These are phyloP conservation scores for Diplodia intermedia DNA, from an alignment of 2,329 filamentous ascomycete genomes.

Conservation along the genomic window DNA sequence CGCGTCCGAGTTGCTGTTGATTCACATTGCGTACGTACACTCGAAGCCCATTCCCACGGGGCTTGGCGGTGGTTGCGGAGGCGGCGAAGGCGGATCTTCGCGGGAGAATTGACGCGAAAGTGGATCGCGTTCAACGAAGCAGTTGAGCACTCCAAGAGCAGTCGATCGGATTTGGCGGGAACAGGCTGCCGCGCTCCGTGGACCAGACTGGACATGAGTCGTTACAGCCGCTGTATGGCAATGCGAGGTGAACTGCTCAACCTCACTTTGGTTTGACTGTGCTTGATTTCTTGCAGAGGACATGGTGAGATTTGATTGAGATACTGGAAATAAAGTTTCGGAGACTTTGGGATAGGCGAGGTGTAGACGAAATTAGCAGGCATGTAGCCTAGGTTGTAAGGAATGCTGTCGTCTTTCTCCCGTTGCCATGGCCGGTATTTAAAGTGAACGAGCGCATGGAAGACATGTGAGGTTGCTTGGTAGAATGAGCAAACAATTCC, in stretches of 20 bases:
- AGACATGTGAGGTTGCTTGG: not conserved
- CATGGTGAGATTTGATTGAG: not conserved
- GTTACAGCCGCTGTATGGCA: not conserved
- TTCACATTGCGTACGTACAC: not conserved
- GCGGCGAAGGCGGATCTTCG: conserved; percentile 50
- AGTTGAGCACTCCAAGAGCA: not conserved
- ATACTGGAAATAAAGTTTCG: no score
- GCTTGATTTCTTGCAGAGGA: not conserved
- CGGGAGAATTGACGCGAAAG: conserved; percentile 39
- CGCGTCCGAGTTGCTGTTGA: not conserved
- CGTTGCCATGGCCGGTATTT: not conserved
- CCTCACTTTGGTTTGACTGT: not conserved
- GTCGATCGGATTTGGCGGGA: not conserved
- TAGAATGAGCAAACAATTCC: conserved; percentile 1
- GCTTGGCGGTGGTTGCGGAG: conserved; percentile 51
- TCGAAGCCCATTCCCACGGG: conserved; percentile 35
- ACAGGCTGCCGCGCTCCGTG: not conserved
- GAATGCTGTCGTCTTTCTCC: not conserved
- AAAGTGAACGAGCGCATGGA: not conserved
- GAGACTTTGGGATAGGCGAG: not conserved
- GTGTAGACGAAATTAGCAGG: not conserved
- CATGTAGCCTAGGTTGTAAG: conserved; percentile 1
- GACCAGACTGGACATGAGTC: not conserved
- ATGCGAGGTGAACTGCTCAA: not conserved
- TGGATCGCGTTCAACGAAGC: not conserved